phyloP scores from a whole-genome alignment of 345 rosid species.

The Salix brachista region DNA sequence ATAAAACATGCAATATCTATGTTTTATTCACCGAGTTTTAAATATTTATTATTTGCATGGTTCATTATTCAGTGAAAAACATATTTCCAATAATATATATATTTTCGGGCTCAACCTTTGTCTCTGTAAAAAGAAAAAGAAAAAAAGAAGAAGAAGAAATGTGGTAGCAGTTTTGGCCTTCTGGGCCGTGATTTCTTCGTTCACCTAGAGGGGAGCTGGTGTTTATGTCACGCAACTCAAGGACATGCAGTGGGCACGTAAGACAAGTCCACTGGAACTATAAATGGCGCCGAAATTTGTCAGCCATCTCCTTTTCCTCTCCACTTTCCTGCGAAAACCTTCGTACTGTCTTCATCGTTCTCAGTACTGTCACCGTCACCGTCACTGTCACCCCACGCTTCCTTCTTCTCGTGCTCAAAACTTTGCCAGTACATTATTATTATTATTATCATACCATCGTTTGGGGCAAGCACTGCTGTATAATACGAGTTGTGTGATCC shows the following conservation, averaged over 20 bases:
- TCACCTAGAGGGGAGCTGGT: not conserved
- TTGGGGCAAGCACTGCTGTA: slow-evolving; percentile 1
- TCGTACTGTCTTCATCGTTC: slow-evolving; percentile 33
- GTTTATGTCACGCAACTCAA: not conserved
- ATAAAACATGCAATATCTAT: too few species aligned
- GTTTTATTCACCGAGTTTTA: too few species aligned
- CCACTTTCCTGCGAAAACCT: not conserved
- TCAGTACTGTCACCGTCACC: slow-evolving; percentile 3
- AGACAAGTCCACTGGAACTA: slow-evolving; percentile 18
- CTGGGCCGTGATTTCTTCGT: too few species aligned
- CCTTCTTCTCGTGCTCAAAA: not conserved
- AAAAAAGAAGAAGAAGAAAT: too few species aligned
- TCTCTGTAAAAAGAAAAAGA: too few species aligned
- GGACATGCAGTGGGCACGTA: slow-evolving; percentile 1
- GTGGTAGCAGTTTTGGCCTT: too few species aligned
- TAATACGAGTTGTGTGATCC: slow-evolving; percentile 11
- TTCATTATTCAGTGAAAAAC: too few species aligned
- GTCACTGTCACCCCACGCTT: slow-evolving; percentile 4
- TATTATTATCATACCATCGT: not conserved
- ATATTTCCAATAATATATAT: too few species aligned
- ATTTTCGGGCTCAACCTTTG: too few species aligned
- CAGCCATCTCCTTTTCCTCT: slow-evolving; percentile 9
- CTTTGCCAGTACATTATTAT: not conserved
- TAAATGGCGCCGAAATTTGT: slow-evolving; percentile 18
- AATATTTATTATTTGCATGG: too few species aligned